Evolutionary conservation across 2,329 filamentous ascomycete species (phyloP).

Genomic region (Talaromyces sp.): DNA sequence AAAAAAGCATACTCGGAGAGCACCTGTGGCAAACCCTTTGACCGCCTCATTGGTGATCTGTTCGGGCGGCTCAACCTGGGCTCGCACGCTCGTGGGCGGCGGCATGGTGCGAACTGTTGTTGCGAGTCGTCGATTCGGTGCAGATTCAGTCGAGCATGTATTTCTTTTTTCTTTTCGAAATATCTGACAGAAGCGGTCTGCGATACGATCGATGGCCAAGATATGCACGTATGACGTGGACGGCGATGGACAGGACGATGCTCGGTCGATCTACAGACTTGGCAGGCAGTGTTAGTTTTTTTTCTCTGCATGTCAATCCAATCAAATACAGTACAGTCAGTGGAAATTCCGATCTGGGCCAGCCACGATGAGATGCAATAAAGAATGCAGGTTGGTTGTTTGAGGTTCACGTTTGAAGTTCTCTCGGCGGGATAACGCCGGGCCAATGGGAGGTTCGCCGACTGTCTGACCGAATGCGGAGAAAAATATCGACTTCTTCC

Average conservation of each 20-base stretch:
- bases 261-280: no score
- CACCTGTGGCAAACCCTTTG: conserved; percentile 41
- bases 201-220: no score
- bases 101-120: conserved; percentile 27
- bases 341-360: not conserved
- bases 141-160: not conserved
- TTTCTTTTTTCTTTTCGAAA: not conserved
- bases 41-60: conserved; percentile 38
- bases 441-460: not conserved
- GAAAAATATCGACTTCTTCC: not conserved
- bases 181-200: no score
- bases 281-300: no score
- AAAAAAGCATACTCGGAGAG: conserved; percentile 33
- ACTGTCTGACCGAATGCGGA: not conserved
- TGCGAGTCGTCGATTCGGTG: no score
- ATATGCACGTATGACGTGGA: no score
- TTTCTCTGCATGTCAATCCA: no score
- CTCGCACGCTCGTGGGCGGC: conserved; percentile 34
- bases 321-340: no score
- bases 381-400: not conserved
- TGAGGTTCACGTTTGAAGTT: not conserved
- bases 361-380: not conserved
- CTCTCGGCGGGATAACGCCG: not conserved
- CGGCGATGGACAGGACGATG: no score
- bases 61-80: conserved; percentile 37